phyloP scores from a whole-genome alignment of 306 rosid genomes.

The Heteromeles arbutifolia region DNA sequence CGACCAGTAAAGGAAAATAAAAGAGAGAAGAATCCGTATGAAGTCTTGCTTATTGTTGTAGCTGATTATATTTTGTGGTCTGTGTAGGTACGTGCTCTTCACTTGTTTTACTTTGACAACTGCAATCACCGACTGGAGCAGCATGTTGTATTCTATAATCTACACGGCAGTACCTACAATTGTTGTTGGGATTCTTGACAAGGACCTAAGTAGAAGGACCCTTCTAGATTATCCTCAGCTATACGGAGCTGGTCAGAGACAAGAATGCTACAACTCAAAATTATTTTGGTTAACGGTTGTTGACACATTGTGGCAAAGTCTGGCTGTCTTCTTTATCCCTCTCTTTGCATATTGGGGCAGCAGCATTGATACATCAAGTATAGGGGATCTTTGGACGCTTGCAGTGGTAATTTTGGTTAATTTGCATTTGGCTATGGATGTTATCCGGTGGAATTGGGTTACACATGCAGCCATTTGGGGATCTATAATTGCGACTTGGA shows the following conservation, averaged over 20 bases:
- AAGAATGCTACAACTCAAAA: slow-evolving; percentile 72
- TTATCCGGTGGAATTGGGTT: slow-evolving; percentile 69
- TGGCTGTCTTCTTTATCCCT: slow-evolving; percentile 62
- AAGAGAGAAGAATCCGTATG: not conserved
- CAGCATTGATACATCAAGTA: slow-evolving; percentile 53
- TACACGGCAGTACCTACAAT: slow-evolving; percentile 80
- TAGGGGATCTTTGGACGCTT: slow-evolving; percentile 97
- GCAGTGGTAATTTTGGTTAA: slow-evolving; percentile 77
- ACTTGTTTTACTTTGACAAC: slow-evolving; percentile 71
- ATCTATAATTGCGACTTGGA: slow-evolving; percentile 66
- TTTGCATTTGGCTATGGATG: slow-evolving; percentile 91
- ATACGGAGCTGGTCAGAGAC: slow-evolving; percentile 78
- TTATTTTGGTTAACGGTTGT: slow-evolving; percentile 69
- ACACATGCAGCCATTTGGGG: slow-evolving; percentile 91
- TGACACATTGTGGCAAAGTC: slow-evolving; percentile 94
- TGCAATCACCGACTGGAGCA: slow-evolving; percentile 92
- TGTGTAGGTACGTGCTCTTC: slow-evolving; percentile 71
- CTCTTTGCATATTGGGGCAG: slow-evolving; percentile 67
- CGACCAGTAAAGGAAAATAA: not conserved
- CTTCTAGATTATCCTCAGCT: slow-evolving; percentile 74
- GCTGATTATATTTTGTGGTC: slow-evolving; percentile 10
- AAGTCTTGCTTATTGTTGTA: not conserved
- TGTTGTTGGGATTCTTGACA: slow-evolving; percentile 86
- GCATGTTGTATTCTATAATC: slow-evolving; percentile 65
- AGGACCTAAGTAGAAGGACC: slow-evolving; percentile 79